Evolutionary conservation across 2,329 filamentous ascomycete species (phyloP).

Genomic region (Penicillium paneum): DNA sequence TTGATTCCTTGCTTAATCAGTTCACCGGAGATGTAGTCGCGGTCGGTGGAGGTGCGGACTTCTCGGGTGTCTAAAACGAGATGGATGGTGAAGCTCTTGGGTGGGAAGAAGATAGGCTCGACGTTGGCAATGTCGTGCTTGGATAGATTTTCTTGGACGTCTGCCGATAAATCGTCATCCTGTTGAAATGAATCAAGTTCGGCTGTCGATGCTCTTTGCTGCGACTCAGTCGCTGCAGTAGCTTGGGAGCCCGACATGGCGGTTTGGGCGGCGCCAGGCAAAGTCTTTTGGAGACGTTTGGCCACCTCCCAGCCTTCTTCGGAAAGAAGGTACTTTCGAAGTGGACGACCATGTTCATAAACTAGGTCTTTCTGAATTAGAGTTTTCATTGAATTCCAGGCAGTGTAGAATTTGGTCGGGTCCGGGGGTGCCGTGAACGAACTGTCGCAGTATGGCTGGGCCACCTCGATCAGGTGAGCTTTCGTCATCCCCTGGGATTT

Average conservation of each 20-base stretch:
- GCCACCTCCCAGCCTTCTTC: conserved; percentile 77
- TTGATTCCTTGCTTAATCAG: conserved; percentile 63
- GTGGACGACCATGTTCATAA: conserved; percentile 65
- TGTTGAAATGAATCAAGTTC: background rate
- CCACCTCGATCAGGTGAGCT: conserved; percentile 62
- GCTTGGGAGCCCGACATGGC: conserved; percentile 10
- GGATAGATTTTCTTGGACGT: conserved; percentile 8
- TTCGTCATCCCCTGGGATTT: conserved; percentile 62
- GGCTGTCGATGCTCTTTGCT: background rate
- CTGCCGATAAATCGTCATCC: conserved; percentile 1
- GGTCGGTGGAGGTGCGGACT: conserved; percentile 67
- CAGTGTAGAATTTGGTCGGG: conserved; percentile 69
- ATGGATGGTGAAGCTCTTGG: conserved; percentile 67
- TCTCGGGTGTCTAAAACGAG: conserved; percentile 73
- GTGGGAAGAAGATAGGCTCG: conserved; percentile 59
- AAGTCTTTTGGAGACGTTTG: conserved; percentile 58
- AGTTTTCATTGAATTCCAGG: conserved; percentile 80
- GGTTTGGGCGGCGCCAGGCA: conserved; percentile 22
- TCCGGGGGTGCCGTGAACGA: conserved; percentile 69
- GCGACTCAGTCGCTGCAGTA: conserved; percentile 1
- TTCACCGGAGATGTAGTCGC: conserved; percentile 73
- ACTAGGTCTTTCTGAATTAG: conserved; percentile 70
- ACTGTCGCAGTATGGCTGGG: conserved; percentile 69
- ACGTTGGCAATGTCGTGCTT: conserved; percentile 30
- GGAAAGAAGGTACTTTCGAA: conserved; percentile 66